These are phyloP conservation scores for Podospora fimiseda DNA, from an alignment of 495 filamentous ascomycete genomes.

Conservation along the genomic window DNA sequence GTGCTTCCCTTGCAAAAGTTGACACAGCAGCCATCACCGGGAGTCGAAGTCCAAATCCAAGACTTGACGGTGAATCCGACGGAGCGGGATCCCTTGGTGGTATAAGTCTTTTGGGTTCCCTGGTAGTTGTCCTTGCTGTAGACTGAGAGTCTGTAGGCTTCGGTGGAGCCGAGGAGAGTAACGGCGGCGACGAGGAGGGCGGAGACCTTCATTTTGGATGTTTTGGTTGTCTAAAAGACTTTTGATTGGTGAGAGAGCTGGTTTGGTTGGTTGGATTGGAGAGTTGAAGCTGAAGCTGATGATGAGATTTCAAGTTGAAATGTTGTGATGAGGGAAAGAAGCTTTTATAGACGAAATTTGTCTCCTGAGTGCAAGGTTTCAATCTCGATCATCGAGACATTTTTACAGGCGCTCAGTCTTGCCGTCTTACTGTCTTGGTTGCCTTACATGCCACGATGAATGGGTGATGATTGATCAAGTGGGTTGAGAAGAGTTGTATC, in stretches of 20 bases:
- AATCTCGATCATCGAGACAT: too few relatives aligned
- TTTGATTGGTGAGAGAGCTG: not conserved
- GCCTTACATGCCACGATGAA: too few relatives aligned
- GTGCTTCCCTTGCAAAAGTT: constrained; percentile 4
- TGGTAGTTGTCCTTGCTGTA: constrained; percentile 2
- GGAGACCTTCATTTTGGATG: not conserved
- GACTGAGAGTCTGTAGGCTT: not conserved
- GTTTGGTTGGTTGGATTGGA: not conserved
- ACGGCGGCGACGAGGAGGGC: not conserved
- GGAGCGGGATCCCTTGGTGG: not conserved
- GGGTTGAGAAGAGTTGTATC: too few relatives aligned
- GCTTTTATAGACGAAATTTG: constrained; percentile 2
- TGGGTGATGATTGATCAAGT: too few relatives aligned
- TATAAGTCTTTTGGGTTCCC: not conserved
- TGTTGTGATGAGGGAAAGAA: not conserved
- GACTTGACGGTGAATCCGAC: constrained; percentile 3
- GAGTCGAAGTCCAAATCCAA: not conserved
- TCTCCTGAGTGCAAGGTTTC: too few relatives aligned
- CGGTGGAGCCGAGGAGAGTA: not conserved
- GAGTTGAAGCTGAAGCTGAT: not conserved
- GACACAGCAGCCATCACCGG: constrained; percentile 2
- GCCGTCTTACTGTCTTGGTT: too few relatives aligned
- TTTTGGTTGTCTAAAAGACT: not conserved
- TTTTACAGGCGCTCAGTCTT: too few relatives aligned
- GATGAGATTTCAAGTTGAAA: not conserved